A percentile compares a stretch with the other conserved stretches of the same genome.
Conservation (phyloP, 306 rosid species). For the Cucurbita pepo region DNA sequence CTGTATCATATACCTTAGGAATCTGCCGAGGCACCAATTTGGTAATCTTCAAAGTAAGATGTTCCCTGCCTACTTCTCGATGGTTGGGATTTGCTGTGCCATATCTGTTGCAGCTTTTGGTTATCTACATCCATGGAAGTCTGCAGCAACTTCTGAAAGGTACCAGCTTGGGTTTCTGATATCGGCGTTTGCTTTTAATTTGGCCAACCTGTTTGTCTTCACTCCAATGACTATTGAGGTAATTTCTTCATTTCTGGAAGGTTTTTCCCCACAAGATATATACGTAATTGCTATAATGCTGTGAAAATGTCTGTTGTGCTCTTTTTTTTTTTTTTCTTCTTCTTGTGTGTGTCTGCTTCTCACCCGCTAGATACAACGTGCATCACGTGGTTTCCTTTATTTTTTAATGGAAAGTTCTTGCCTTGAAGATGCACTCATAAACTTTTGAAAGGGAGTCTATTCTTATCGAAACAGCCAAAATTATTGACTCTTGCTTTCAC, state of each 20-base stretch:
- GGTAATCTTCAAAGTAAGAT: conserved; percentile 96
- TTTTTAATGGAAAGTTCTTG: not conserved
- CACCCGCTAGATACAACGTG: not conserved
- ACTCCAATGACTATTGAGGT: conserved; percentile 98
- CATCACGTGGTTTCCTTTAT: not conserved
- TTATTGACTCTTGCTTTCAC: not conserved
- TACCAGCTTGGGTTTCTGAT: conserved; percentile 93
- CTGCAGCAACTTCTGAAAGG: conserved; percentile 48
- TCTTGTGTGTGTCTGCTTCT: not conserved
- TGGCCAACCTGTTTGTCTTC: conserved; percentile 72
- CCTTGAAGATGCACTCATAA: not conserved
- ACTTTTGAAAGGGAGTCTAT: not conserved
- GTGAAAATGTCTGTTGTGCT: not conserved
- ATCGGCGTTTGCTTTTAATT: conserved; percentile 69
- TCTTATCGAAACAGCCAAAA: not conserved
- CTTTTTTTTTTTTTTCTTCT: not conserved
- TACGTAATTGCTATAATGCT: not conserved
- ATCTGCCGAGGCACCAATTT: conserved; percentile 94
- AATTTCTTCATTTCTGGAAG: not conserved
- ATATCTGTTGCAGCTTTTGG: conserved; percentile 66
- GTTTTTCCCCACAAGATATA: not conserved
- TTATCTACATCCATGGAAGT: conserved; percentile 85
- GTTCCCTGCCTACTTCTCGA: conserved; percentile 85
- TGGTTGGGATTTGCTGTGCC: conserved; percentile 71
- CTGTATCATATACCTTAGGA: conserved; percentile 21